Conservation (phyloP, 1,284 basidiomycete genomes). For the Sphaerobolus stellatus region DNA sequence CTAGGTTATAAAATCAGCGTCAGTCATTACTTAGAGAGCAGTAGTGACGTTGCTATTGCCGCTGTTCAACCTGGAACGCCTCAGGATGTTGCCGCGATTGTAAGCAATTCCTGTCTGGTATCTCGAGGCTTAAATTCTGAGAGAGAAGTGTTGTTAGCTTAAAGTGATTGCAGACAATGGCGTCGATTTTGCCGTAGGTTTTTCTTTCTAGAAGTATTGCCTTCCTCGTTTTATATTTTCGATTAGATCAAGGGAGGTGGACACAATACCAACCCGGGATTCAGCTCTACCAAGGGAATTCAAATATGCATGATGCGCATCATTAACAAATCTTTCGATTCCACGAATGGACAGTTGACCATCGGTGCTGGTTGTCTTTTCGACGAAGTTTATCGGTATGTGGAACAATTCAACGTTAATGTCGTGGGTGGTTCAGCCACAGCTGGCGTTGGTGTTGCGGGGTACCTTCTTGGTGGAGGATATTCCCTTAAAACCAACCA, state of each 20-base stretch:
- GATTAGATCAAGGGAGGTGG: conserved; percentile 51
- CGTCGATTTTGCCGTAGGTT: neutral
- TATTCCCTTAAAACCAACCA: conserved; percentile 57
- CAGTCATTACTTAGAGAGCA: neutral
- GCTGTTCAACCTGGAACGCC: neutral
- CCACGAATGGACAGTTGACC: conserved; percentile 36
- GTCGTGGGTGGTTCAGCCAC: conserved; percentile 53
- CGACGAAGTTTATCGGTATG: conserved; percentile 55
- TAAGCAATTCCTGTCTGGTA: neutral
- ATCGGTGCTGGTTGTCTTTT: conserved; percentile 55
- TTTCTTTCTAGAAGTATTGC: too few species aligned
- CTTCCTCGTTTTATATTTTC: neutral
- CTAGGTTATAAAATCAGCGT: neutral
- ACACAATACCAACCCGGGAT: conserved; percentile 48
- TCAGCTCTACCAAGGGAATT: conserved; percentile 55
- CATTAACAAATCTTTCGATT: conserved; percentile 43
- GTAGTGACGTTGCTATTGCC: neutral
- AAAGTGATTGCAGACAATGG: neutral
- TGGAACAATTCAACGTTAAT: conserved; percentile 45
- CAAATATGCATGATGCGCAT: conserved; percentile 56
- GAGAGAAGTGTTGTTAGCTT: neutral
- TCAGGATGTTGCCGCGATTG: neutral
- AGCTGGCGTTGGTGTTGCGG: conserved; percentile 54
- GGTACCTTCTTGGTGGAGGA: conserved; percentile 56
- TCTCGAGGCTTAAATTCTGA: neutral